Evolutionary conservation across 371 early-diverging fungal genomes (phyloP), one percentile per base, ranked within the genome.

Genomic region (Apophysomyces sp.): DNA sequence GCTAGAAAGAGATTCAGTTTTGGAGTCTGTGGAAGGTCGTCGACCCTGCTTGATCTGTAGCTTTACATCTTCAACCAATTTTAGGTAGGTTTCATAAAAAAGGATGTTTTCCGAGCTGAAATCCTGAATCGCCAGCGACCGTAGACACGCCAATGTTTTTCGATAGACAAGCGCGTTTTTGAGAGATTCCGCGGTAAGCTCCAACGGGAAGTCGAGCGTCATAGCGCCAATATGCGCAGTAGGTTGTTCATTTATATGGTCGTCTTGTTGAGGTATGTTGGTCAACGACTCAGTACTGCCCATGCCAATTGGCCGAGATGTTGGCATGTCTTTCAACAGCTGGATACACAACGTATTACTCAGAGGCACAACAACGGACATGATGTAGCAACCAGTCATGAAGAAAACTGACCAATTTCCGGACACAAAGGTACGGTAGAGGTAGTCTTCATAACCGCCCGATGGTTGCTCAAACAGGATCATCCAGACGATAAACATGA

Each of bases 31-130:
- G 2, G 36, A 60, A n/a, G 36, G 26, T 49, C 28, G 21, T 24
- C 32, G 32, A 18, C 11, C n/a, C 27, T 40, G 36, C 18, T n/a
- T 36, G 28, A 15, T 30, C 31, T 24, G 52, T 4, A 4, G 29
- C 18, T 62, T 51, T 13, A 66, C 49, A 24, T 61, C 63, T 18
- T 70, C 67, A 27, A 66, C 64, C 0, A 80, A 44, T 3, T 62
- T 55, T 7, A 68, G 34, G 36, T 77, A 77, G 4, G 59, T 59
- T 57, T 80, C 70, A 49, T 73, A 77, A 29, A 77, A 77, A 11
- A 77, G 41, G 0, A 73, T 52, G 51, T 77, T 77, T 62, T 80
- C 80, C 9, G 69, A 66, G 56, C 76, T 75, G 40, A 80, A 80
- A 56, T 80, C 80, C 34, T 73, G 62, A 24, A 80, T 69, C 11